These are phyloP conservation scores for Coemansia sp. DNA, from an alignment of 192 early-diverging fungal genomes.

Conservation along the genomic window DNA sequence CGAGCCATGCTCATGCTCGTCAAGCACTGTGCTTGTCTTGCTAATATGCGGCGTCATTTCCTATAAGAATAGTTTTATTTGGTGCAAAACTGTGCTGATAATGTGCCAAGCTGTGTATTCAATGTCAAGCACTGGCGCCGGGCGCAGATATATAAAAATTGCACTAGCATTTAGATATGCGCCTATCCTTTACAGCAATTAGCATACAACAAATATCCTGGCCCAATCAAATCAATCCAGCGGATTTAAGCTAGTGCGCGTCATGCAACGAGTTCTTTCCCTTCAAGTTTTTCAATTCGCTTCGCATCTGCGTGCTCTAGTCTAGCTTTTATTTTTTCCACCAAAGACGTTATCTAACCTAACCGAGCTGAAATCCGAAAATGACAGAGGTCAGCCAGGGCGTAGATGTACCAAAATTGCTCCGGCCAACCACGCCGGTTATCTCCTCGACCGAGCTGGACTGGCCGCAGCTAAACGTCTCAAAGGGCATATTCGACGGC, in stretches of 20 bases:
- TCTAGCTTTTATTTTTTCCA: not conserved
- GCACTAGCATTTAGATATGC: too few relatives aligned
- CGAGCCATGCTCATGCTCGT: not conserved
- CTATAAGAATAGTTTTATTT: not conserved
- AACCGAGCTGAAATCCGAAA: too few relatives aligned
- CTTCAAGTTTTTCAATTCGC: not conserved
- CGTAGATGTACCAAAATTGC: slow-evolving; percentile 54
- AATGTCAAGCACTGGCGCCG: too few relatives aligned
- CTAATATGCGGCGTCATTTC: not conserved
- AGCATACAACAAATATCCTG: not conserved
- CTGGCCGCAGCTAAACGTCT: slow-evolving; percentile 85
- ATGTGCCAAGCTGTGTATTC: not conserved
- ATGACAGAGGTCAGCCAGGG: too few relatives aligned
- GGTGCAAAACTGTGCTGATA: not conserved
- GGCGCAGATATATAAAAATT: too few relatives aligned
- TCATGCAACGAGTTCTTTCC: not conserved
- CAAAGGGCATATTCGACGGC: slow-evolving; percentile 82
- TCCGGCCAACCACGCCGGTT: slow-evolving; percentile 72
- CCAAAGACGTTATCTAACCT: too few relatives aligned
- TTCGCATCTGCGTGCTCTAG: not conserved
- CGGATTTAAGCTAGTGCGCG: not conserved
- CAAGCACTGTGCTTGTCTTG: not conserved
- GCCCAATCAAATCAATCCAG: slow-evolving; percentile 1
- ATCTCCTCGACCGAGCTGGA: slow-evolving; percentile 72
- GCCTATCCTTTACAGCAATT: not conserved